A percentile compares a stretch with the other conserved stretches of the same genome.
phyloP scores from a whole-genome alignment of 164 flowering plant species.

The Pachysandra terminalis region DNA sequence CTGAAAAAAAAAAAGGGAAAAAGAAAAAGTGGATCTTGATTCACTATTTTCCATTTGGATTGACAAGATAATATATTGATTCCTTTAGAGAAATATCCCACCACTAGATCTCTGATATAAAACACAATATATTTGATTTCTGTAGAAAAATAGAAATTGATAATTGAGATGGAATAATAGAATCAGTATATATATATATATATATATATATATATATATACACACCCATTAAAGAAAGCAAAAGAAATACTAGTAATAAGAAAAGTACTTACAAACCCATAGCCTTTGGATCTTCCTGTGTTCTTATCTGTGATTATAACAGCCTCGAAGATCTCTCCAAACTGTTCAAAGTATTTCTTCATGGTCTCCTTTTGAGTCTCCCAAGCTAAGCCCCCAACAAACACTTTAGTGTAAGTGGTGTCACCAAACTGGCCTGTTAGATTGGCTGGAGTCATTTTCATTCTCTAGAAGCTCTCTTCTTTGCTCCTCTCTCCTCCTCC shows the following conservation, averaged over 20 bases:
- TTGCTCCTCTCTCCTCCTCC: neutral
- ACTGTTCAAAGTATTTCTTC: slow-evolving; percentile 87
- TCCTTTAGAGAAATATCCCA: slow-evolving; percentile 2
- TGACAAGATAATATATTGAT: neutral
- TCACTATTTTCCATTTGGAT: neutral
- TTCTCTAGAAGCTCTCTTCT: neutral
- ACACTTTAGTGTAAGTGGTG: slow-evolving; percentile 91
- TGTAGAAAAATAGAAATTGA: too few relatives aligned
- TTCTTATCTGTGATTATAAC: slow-evolving; percentile 90
- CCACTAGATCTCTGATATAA: slow-evolving; percentile 7
- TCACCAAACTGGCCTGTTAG: slow-evolving; percentile 70
- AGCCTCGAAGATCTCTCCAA: slow-evolving; percentile 94
- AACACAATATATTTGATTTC: neutral
- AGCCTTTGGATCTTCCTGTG: slow-evolving; percentile 96
- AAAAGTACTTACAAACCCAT: slow-evolving; percentile 72
- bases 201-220: too few relatives aligned
- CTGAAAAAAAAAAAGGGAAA: neutral
- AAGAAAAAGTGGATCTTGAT: slow-evolving; percentile 10
- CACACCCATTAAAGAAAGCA: too few relatives aligned
- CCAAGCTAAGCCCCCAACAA: slow-evolving; percentile 97
- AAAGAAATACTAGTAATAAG: neutral
- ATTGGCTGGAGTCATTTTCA: slow-evolving; percentile 48
- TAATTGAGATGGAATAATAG: neutral
- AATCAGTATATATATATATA: neutral
- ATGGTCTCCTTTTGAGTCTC: slow-evolving; percentile 93